A percentile compares a stretch with the other conserved stretches of the same genome.
Conservation (phyloP, 2,329 filamentous ascomycete species). For the Diaporthe destruens region DNA sequence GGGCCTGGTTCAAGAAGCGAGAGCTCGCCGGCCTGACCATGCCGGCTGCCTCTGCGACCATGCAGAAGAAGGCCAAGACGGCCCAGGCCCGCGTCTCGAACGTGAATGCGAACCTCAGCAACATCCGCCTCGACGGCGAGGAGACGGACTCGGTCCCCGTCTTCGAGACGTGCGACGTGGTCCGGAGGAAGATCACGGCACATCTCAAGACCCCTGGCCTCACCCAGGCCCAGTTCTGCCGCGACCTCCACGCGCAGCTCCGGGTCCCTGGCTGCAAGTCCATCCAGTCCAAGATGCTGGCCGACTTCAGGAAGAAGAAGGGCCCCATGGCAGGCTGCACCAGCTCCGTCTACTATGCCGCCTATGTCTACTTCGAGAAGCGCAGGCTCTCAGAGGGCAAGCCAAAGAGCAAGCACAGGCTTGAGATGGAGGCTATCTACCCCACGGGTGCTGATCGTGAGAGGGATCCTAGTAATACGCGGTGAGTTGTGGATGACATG, state of each 20-base stretch:
- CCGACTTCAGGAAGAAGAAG: slow-evolving; percentile 59
- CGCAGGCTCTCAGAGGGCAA: slow-evolving; percentile 60
- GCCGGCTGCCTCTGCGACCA: slow-evolving; percentile 43
- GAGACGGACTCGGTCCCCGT: slow-evolving; percentile 59
- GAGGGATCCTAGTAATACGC: background rate
- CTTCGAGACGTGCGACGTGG: slow-evolving; percentile 69
- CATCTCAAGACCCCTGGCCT: slow-evolving; percentile 60
- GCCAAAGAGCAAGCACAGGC: slow-evolving; percentile 60
- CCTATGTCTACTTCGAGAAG: slow-evolving; percentile 68
- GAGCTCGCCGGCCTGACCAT: slow-evolving; percentile 61
- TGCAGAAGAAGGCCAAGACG: slow-evolving; percentile 32
- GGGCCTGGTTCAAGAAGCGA: slow-evolving; percentile 62
- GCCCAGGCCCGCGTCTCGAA: background rate
- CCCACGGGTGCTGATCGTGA: background rate
- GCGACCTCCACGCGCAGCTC: slow-evolving; percentile 49
- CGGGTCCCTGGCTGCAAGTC: slow-evolving; percentile 31
- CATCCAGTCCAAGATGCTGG: slow-evolving; percentile 55
- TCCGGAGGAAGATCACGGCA: slow-evolving; percentile 68
- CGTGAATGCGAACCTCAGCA: slow-evolving; percentile 9
- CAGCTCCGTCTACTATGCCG: slow-evolving; percentile 59
- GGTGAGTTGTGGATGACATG: background rate
- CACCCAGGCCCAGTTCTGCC: slow-evolving; percentile 65
- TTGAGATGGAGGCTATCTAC: slow-evolving; percentile 58
- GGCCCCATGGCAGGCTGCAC: slow-evolving; percentile 59
- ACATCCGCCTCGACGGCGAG: slow-evolving; percentile 54